These are phyloP conservation scores for Gracilaria vermiculophylla DNA, from an alignment of 23 red algal species.

Conservation along the genomic window DNA sequence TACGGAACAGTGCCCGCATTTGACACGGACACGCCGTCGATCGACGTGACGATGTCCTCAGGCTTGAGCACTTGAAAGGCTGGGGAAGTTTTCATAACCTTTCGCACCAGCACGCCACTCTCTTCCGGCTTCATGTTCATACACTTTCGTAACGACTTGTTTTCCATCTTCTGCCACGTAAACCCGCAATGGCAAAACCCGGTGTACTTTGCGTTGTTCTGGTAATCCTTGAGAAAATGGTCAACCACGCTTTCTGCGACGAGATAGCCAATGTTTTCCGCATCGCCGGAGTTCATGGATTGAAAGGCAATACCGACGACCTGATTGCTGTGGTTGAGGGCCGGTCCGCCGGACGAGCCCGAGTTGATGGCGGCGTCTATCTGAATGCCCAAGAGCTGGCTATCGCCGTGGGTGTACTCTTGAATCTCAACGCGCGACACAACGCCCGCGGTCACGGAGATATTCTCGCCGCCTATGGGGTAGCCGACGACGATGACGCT, in stretches of 20 bases:
- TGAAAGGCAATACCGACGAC: constrained; percentile 92
- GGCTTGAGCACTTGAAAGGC: constrained; percentile 57
- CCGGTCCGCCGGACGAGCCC: constrained; percentile 93
- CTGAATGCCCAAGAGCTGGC: constrained; percentile 40
- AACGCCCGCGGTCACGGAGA: constrained; percentile 87
- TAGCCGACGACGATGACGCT: constrained; percentile 83
- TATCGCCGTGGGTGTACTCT: constrained; percentile 63
- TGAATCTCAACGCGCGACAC: constrained; percentile 82
- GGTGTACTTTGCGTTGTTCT: constrained; percentile 62
- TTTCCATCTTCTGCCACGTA: constrained; percentile 85
- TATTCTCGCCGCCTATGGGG: constrained; percentile 85
- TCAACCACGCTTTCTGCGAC: constrained; percentile 84
- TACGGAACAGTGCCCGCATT: constrained; percentile 91
- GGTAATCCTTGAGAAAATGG: constrained; percentile 82
- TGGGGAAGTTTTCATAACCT: constrained; percentile 49
- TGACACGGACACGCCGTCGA: constrained; percentile 78
- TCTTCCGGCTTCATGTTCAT: constrained; percentile 48
- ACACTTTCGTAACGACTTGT: constrained; percentile 54
- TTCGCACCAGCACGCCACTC: constrained; percentile 77
- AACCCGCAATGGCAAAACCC: constrained; percentile 87
- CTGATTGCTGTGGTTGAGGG: constrained; percentile 55
- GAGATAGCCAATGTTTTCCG: constrained; percentile 82
- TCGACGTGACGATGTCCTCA: constrained; percentile 80
- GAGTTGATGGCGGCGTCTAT: constrained; percentile 79
- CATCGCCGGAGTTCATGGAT: constrained; percentile 59